Percentiles rank a stretch among this genome's conserved stretches.
phyloP scores from a whole-genome alignment of 1,284 basidiomycete genomes.

The Ceratobasidium sp. region DNA sequence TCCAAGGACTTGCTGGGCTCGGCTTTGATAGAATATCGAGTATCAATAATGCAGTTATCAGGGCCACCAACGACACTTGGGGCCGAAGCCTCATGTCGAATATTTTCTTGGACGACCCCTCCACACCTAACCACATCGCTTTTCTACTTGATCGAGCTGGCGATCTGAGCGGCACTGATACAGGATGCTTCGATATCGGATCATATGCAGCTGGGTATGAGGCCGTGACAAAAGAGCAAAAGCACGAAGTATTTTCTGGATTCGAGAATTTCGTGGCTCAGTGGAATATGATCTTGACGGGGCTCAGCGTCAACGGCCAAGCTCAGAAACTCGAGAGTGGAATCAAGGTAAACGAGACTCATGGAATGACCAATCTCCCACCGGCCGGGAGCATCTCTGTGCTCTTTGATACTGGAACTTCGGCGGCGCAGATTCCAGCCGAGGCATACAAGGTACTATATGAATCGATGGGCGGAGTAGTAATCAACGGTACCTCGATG shows the following conservation, averaged over 20 bases:
- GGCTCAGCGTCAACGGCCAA: conserved; percentile 7
- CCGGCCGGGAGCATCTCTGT: conserved; percentile 13
- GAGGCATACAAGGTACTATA: conserved; percentile 16
- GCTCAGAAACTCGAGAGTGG: not conserved
- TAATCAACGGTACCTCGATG: not conserved
- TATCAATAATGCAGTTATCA: not conserved
- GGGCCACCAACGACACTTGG: conserved; percentile 7
- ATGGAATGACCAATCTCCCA: not conserved
- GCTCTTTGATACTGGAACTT: conserved; percentile 32
- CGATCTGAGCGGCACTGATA: conserved; percentile 27
- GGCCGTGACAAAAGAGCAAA: not conserved
- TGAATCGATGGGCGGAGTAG: conserved; percentile 22
- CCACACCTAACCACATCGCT: conserved; percentile 31
- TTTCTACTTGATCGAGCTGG: conserved; percentile 26
- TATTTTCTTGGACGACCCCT: conserved; percentile 19
- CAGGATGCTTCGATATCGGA: conserved; percentile 24
- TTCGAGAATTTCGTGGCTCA: not conserved
- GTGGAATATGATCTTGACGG: conserved; percentile 16
- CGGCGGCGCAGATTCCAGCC: conserved; percentile 2
- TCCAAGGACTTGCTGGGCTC: conserved; percentile 29
- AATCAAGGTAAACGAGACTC: not conserved
- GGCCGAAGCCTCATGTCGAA: conserved; percentile 34
- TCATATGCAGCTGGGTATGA: conserved; percentile 32
- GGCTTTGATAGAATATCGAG: conserved; percentile 17
- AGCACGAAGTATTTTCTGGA: not conserved